A percentile compares a stretch with the other conserved stretches of the same genome.
Evolutionary conservation across 306 rosid genomes (phyloP).

Genomic region (Malus fusca): DNA sequence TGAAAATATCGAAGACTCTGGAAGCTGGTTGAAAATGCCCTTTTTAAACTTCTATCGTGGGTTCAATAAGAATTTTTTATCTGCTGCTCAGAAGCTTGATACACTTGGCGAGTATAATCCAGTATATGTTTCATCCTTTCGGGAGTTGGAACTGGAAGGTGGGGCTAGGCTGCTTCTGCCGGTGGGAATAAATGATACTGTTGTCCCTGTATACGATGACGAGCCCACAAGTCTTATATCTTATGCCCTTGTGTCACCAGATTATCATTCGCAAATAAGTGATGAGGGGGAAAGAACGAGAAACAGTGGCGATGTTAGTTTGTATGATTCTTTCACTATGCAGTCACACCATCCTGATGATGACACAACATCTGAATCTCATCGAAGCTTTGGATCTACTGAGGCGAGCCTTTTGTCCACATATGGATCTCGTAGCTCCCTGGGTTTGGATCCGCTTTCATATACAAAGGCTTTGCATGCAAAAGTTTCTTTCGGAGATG

Average conservation of each 20-base stretch:
- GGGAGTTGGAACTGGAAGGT: slow-evolving; percentile 64
- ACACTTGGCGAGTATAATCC: slow-evolving; percentile 49
- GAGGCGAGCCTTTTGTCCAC: slow-evolving; percentile 54
- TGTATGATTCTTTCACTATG: slow-evolving; percentile 42
- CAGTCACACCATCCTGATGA: slow-evolving; percentile 50
- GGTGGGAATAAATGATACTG: slow-evolving; percentile 60
- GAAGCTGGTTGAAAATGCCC: slow-evolving; percentile 64
- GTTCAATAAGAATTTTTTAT: slow-evolving; percentile 45
- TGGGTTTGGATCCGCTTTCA: slow-evolving; percentile 42
- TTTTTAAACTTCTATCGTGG: slow-evolving; percentile 63
- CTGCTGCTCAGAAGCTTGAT: slow-evolving; percentile 53
- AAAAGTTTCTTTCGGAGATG: slow-evolving; percentile 79
- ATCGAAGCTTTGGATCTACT: slow-evolving; percentile 47
- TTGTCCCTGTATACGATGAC: slow-evolving; percentile 85
- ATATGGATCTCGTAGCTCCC: slow-evolving; percentile 60
- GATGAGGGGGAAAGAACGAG: slow-evolving; percentile 54
- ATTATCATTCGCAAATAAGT: slow-evolving; percentile 44
- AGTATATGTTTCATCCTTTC: slow-evolving; percentile 56
- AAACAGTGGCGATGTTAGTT: slow-evolving; percentile 36
- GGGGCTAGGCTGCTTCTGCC: slow-evolving; percentile 76
- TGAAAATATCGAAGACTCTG: slow-evolving; percentile 53
- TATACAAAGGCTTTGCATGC: slow-evolving; percentile 65
- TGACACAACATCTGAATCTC: slow-evolving; percentile 42
- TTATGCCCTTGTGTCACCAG: slow-evolving; percentile 59
- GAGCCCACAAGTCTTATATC: slow-evolving; percentile 88